Evolutionary conservation across 495 filamentous ascomycete genomes (phyloP), one percentile per base, ranked within the genome.

Genomic region (Paragyromitra xinjiangensis): DNA sequence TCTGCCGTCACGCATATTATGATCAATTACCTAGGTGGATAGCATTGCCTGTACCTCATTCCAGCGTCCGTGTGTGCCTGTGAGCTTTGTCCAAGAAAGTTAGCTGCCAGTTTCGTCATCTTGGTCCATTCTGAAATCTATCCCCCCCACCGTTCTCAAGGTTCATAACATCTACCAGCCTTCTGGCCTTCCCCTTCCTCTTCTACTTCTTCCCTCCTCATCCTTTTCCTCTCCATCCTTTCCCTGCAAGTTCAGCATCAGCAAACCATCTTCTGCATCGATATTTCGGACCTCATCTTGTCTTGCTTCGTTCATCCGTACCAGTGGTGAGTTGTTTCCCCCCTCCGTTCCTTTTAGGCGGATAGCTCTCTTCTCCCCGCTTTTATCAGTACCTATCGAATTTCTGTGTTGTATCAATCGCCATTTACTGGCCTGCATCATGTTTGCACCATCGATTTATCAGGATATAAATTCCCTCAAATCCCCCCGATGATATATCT

Each of bases 91-190:
- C 74, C 69, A 65, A 79, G 75, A 79, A 78, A 78, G 75, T 50
- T 78, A 78, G 77, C 66, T 78, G 66, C 77, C 44, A 65, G 77
- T 79, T 79, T 79, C 75, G 77, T 79, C 77, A 79, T 79, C 62
- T 71, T 62, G 68, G 74, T 45, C 75, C 67, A 64, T 65, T 70
- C 75, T 26, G 61, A 55, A 78, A 72, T 78, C 55, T 45, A 66
- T 73, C 75, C 77, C 75, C 75, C 77, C 67, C 77, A 78, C 73
- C 34, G 24, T 59, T 78, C 66, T 39, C 24, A 26, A 50, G 51
- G 51, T 78, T 78, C 74, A 72, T 77, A 77, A 77, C 73, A 45
- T 77, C 66, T 63, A 39, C 56, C 73, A 64, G 67, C 56, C 65
- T 79, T 78, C 68, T 77, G 53, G 69, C 22, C 56, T 40, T 50